A percentile compares a stretch with the other conserved stretches of the same genome.
Conservation (phyloP, 306 rosid genomes). For the Castanopsis chinensis region DNA sequence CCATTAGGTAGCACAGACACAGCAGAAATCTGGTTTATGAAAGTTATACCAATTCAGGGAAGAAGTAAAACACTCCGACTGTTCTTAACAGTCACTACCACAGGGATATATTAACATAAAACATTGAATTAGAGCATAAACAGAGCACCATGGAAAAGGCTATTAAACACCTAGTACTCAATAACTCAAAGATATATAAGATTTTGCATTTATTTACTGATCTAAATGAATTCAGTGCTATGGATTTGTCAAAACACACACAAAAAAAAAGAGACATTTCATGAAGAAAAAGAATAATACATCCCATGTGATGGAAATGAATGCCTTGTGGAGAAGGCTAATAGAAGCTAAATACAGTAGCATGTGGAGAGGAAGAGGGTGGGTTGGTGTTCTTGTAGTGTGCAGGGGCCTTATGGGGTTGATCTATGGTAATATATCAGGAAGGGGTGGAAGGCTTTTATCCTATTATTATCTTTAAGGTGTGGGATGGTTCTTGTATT, state of each 20-base stretch:
- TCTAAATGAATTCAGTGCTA: not conserved
- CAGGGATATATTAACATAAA: not conserved
- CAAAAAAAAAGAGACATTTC: not conserved
- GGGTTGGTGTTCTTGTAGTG: too few relatives aligned
- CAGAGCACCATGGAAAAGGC: not conserved
- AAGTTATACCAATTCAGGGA: not conserved
- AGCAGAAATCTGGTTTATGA: not conserved
- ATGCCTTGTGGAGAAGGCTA: too few relatives aligned
- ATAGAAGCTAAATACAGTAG: too few relatives aligned
- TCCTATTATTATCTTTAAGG: too few relatives aligned
- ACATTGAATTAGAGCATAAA: not conserved
- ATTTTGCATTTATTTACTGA: not conserved
- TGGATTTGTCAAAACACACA: not conserved
- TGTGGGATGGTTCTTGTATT: too few relatives aligned
- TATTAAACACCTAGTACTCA: not conserved
- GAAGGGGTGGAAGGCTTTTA: too few relatives aligned
- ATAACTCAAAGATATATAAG: not conserved
- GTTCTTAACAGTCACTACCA: not conserved
- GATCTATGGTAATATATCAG: too few relatives aligned
- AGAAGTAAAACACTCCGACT: not conserved
- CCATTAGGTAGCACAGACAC: not conserved
- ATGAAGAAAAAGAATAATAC: too few relatives aligned
- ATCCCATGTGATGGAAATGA: too few relatives aligned
- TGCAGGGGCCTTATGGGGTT: too few relatives aligned
- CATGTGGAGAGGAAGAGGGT: too few relatives aligned